Conservation (phyloP, 2,329 filamentous ascomycete genomes). For the Elsinoe batatas region DNA sequence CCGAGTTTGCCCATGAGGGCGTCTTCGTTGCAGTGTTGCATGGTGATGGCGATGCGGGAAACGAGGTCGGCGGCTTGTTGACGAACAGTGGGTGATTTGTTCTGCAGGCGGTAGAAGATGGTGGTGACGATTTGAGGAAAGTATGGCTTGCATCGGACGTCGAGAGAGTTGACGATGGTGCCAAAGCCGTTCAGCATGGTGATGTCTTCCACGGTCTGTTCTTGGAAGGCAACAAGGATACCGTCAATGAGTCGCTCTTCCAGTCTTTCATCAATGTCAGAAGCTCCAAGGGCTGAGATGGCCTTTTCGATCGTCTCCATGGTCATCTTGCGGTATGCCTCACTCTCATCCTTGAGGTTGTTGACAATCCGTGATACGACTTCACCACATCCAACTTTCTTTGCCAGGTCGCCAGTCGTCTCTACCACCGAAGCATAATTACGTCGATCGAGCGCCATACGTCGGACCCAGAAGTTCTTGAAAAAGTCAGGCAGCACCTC, state of each 20-base stretch:
- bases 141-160: constrained; percentile 89
- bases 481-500: constrained; percentile 94
- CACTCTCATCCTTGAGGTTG: constrained; percentile 96
- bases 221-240: constrained; percentile 92
- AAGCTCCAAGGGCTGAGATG: constrained; percentile 82
- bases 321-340: constrained; percentile 98
- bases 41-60: constrained; percentile 93
- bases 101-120: constrained; percentile 92
- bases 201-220: constrained; percentile 92
- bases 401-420: constrained; percentile 90
- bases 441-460: constrained; percentile 94
- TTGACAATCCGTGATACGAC: constrained; percentile 87
- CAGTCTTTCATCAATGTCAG: constrained; percentile 83
- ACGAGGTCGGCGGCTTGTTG: constrained; percentile 96
- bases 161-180: constrained; percentile 90
- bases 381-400: constrained; percentile 95
- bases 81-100: constrained; percentile 92
- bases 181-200: constrained; percentile 97
- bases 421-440: constrained; percentile 98
- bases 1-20: constrained; percentile 91
- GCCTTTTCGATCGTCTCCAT: constrained; percentile 97
- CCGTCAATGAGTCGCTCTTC: constrained; percentile 93
- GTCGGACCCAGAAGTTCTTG: constrained; percentile 95
- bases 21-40: constrained; percentile 98
- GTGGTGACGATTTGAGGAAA: constrained; percentile 94